A percentile compares a stretch with the other conserved stretches of the same genome.
Evolutionary conservation across 345 rosid species (phyloP).

Genomic region (Eucalyptus pumila): DNA sequence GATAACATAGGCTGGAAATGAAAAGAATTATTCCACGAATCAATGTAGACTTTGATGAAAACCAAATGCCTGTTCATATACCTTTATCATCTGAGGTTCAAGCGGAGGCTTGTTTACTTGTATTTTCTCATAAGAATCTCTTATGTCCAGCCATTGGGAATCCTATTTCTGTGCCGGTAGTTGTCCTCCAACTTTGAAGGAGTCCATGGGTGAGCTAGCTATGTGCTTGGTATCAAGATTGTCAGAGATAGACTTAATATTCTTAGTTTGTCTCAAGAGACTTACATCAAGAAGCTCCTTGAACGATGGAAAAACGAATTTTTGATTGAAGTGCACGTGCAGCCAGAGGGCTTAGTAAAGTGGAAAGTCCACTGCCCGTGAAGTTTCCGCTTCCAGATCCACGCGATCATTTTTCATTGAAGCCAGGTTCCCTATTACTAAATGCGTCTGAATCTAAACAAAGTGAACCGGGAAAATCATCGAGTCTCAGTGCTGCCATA

Average conservation of each 20-base stretch:
- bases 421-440: conserved; percentile 52
- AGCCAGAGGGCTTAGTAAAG: conserved; percentile 59
- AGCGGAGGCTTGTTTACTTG: background rate
- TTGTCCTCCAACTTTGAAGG: background rate
- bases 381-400: conserved; percentile 70
- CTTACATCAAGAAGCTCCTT: background rate
- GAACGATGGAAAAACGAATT: background rate
- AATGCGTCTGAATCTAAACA: conserved; percentile 7
- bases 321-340: conserved; percentile 4
- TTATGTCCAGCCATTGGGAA: background rate
- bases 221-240: background rate
- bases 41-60: background rate
- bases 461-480: conserved; percentile 21
- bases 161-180: background rate
- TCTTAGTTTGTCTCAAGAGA: background rate
- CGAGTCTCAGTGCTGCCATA: conserved; percentile 57
- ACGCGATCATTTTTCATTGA: conserved; percentile 58
- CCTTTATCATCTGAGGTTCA: background rate
- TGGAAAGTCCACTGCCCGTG: conserved; percentile 37
- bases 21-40: background rate
- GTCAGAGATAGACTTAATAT: background rate
- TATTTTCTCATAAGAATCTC: background rate
- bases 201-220: background rate
- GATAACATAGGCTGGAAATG: accelerated
- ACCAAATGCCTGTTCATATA: background rate